Evolutionary conservation across 2,329 filamentous ascomycete species (phyloP), one percentile per base, ranked within the genome.

Genomic region (Fusarium succisae): DNA sequence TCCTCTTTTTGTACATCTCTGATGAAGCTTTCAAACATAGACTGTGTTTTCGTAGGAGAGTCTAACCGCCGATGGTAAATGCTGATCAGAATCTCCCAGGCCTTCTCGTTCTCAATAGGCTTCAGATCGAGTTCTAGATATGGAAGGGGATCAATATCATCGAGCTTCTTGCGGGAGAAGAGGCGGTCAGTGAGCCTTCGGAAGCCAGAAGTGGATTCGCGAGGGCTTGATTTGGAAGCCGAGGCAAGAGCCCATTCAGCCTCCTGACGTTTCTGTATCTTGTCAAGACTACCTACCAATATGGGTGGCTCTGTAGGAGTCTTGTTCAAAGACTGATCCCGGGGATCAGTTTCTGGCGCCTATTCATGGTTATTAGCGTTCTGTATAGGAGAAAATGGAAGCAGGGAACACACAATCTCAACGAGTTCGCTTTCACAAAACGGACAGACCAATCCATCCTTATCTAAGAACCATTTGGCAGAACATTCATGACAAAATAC

Each of bases 91-190:
- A 50, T n/a, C 10, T 13, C 6, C 28, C 22, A n/a, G 3, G 22
- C 28, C 8, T 9, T 12, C 22, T n/a, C 22, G 11, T 50, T 30
- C 5, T 0, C 20, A 6, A 30, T 14, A 6, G 20, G 1, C 2
- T 3, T n/a, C 14, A n/a, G 14, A 3, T 48, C 6, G 0, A n/a
- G 4, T 4, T 1, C 26, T 0, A 30, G 26, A 30, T 12, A n/a
- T n/a, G 4, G 3, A 4, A 22, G 35, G 1, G 10, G 10, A 13
- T 13, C 17, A 18, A 18, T 18, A 18, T 20, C 2, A 1, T 24
- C 15, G 6, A 4, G 1, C 0, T 51, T 51, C 11, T 18, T 51
- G 28, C 47, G 28, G 7, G 48, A 24, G 11, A 51, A 35, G 22
- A 51, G 11, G 4, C 48, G 48, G 0, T 20, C 15, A 20, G 48